Conservation (phyloP, 345 rosid species). For the Linum usitatissimum region DNA sequence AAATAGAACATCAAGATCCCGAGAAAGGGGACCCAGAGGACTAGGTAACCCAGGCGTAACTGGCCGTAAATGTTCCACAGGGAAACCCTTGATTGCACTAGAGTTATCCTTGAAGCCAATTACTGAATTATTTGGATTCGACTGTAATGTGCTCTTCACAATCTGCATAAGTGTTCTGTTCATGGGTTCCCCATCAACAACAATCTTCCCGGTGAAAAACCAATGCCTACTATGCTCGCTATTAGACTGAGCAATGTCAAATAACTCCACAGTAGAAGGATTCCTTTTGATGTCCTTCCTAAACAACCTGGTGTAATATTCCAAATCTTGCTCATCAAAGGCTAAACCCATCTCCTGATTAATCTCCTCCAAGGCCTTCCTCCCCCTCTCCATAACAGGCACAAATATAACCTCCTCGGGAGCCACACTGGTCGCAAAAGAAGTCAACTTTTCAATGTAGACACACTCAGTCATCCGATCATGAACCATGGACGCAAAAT, state of each 20-base stretch:
- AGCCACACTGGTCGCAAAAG: conserved; percentile 55
- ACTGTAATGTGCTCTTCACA: conserved; percentile 82
- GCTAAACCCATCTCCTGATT: conserved; percentile 90
- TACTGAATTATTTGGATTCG: conserved; percentile 71
- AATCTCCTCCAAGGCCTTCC: conserved; percentile 76
- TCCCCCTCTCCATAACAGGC: conserved; percentile 82
- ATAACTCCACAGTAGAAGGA: conserved; percentile 82
- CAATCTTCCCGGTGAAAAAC: conserved; percentile 85
- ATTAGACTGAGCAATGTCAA: conserved; percentile 91
- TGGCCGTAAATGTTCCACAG: conserved; percentile 59
- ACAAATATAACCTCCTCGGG: conserved; percentile 64
- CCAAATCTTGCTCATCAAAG: conserved; percentile 89
- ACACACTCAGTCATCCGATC: conserved; percentile 89
- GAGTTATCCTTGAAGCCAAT: conserved; percentile 93
- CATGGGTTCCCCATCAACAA: conserved; percentile 79
- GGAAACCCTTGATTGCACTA: conserved; percentile 84
- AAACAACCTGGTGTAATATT: conserved; percentile 69
- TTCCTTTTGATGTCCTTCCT: conserved; percentile 62
- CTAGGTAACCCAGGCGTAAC: conserved; percentile 57
- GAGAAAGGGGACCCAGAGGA: conserved; percentile 33
- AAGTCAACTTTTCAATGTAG: conserved; percentile 43
- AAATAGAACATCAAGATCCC: conserved; percentile 70
- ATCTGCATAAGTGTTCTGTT: conserved; percentile 81
- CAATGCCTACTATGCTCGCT: conserved; percentile 94
- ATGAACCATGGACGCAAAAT: conserved; percentile 74